Conservation (phyloP, 306 rosid genomes). For the Gynostemma pentaphyllum region DNA sequence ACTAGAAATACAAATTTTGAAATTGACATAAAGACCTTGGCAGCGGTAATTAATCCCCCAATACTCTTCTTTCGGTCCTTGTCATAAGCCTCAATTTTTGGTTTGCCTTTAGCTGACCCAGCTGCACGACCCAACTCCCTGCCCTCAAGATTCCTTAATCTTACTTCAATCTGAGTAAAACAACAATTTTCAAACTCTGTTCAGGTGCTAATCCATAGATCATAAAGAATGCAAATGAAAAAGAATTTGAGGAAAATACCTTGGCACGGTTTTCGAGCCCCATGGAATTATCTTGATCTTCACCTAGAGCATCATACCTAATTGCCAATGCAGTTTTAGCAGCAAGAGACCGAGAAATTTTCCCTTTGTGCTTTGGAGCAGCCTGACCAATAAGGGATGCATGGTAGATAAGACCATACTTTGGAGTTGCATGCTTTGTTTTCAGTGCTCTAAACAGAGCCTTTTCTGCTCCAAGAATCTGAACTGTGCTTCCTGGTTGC, state of each 20-base stretch:
- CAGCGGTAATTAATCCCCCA: slow-evolving; percentile 66
- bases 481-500: slow-evolving; percentile 94
- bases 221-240: background rate
- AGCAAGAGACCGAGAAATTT: slow-evolving; percentile 86
- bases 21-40: slow-evolving; percentile 42
- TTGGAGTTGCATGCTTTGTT: slow-evolving; percentile 92
- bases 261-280: slow-evolving; percentile 74
- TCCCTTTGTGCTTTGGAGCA: slow-evolving; percentile 78
- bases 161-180: slow-evolving; percentile 58
- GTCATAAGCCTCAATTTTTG: slow-evolving; percentile 79
- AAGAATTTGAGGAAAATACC: slow-evolving; percentile 22
- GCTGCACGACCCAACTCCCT: slow-evolving; percentile 66
- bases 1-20: background rate
- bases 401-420: slow-evolving; percentile 90
- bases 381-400: slow-evolving; percentile 95
- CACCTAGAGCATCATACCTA: slow-evolving; percentile 85
- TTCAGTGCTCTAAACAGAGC: slow-evolving; percentile 88
- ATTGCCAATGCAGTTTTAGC: slow-evolving; percentile 73
- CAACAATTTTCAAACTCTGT: no score
- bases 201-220: background rate
- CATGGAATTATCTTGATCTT: slow-evolving; percentile 63
- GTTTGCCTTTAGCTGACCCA: slow-evolving; percentile 88
- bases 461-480: slow-evolving; percentile 95
- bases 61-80: slow-evolving; percentile 79
- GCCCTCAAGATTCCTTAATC: slow-evolving; percentile 82